Evolutionary conservation across 768 basidiomycete species (phyloP).

Genomic region (Mycena latifolia): DNA sequence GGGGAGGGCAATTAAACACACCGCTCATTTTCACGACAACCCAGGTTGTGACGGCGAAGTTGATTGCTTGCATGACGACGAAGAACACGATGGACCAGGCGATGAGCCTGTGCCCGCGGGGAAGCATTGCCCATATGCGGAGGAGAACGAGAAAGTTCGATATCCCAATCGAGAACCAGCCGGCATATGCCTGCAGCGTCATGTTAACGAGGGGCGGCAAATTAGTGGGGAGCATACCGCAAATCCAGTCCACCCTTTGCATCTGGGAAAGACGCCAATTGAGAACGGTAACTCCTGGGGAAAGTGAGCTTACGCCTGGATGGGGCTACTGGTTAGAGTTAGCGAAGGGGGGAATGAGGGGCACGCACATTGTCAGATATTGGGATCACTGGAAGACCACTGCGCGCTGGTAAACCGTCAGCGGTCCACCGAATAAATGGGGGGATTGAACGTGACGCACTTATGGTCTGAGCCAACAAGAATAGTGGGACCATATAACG

Average conservation of each 20-base stretch:
- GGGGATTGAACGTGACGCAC: not conserved
- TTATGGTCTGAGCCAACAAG: not conserved
- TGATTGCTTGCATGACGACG: conserved; percentile 36
- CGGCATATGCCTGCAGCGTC: conserved; percentile 15
- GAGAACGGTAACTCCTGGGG: not conserved
- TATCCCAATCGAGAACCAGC: conserved; percentile 24
- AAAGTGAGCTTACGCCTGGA: not conserved
- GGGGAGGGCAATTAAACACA: conserved; percentile 10
- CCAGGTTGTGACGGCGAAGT: conserved; percentile 37
- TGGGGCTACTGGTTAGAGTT: no score
- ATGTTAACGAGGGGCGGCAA: not conserved
- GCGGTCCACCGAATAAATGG: not conserved
- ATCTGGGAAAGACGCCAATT: conserved; percentile 2
- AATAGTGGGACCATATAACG: conserved; percentile 28
- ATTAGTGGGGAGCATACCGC: not conserved
- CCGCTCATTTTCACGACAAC: conserved; percentile 40
- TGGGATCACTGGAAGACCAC: conserved; percentile 1
- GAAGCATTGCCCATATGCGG: conserved; percentile 48
- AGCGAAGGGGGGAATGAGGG: not conserved
- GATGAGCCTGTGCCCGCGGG: conserved; percentile 39
- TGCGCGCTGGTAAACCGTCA: not conserved
- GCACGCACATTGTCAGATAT: conserved; percentile 7
- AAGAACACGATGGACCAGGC: conserved; percentile 40
- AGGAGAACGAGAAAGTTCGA: conserved; percentile 43
- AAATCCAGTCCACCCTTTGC: conserved; percentile 21